Evolutionary conservation across 306 rosid species (phyloP).

Genomic region (Sicyos baderoa): DNA sequence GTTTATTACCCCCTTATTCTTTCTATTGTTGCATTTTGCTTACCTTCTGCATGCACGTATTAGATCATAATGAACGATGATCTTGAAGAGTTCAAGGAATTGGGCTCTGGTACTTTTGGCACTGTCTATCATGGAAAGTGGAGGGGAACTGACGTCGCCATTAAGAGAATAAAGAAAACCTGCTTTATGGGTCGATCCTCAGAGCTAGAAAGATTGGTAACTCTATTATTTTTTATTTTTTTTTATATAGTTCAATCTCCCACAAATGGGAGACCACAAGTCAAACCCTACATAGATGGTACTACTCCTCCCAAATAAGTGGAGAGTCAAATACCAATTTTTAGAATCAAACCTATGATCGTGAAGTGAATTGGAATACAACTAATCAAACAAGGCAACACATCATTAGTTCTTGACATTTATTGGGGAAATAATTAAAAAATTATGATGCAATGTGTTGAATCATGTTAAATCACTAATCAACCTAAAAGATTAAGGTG

Average conservation of each 20-base stretch:
- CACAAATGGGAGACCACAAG: too few species aligned
- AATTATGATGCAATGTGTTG: not conserved
- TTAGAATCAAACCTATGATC: too few species aligned
- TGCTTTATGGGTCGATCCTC: slow-evolving; percentile 84
- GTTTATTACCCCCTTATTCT: not conserved
- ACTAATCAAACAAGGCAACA: not conserved
- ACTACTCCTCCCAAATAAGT: too few species aligned
- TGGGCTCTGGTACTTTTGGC: slow-evolving; percentile 93
- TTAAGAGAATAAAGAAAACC: slow-evolving; percentile 88
- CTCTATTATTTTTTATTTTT: too few species aligned
- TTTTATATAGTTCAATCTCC: too few species aligned
- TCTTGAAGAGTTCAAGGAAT: slow-evolving; percentile 81
- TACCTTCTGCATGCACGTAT: slow-evolving; percentile 30
- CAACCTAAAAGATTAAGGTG: too few species aligned
- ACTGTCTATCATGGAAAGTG: slow-evolving; percentile 95
- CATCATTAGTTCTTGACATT: not conserved
- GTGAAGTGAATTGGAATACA: too few species aligned
- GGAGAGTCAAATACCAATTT: too few species aligned
- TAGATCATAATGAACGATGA: slow-evolving; percentile 80
- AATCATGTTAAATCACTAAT: too few species aligned
- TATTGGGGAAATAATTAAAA: not conserved
- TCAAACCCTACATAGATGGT: too few species aligned
- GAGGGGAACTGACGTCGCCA: slow-evolving; percentile 93
- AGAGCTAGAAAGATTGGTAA: slow-evolving; percentile 91
- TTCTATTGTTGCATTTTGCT: slow-evolving; percentile 8